Evolutionary conservation across 768 basidiomycete genomes (phyloP), one percentile per base, ranked within the genome.

Genomic region (Clathrus columnatus): DNA sequence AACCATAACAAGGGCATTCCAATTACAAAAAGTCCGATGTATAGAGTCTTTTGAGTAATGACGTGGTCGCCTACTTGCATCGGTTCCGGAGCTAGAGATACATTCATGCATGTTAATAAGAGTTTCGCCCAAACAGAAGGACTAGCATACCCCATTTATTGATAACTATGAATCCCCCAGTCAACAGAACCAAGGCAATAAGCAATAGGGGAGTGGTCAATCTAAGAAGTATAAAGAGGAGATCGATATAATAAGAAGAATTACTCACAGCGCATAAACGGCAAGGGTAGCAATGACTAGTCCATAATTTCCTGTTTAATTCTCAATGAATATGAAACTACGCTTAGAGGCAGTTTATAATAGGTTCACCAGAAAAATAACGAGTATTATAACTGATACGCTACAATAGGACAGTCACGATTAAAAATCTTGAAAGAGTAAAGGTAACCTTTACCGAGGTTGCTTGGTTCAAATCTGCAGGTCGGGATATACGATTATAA

Each of bases 371-470:
- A 56, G 87, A 90, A 70, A 89, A 90, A 67, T 89, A 90, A 48
- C 87, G 84, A 41, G 91, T 92, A 73, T 95, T 95, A 75, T 95
- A 92, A 21, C 90, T 89, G 79, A 94, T 89, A 57, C 91, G 83
- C 91, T 92, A 43, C 18, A 17, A 29, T 53, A 42, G 44, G 17
- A 58, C n/a, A 45, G n/a, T 18, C 27, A 36, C 28, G 17, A 44
- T 28, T 23, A 30, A 18, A 21, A 48, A 49, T 49, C 53, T 26
- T 58, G 23, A 48, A 28, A 20, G n/a, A 8, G n/a, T 14, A 1
- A 41, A 5, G 36, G n/a, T 29, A 30, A 43, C 26, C 71, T 83
- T 64, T 59, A 87, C 87, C 61, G 83, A 80, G 32, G 84, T 85
- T 45, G 87, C 87, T 58, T 82, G 78, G 67, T 89, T 88, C 47